Base-by-base conservation (phyloP, 108 stramenopile genomes). In the Nitzschia palea region DNA sequence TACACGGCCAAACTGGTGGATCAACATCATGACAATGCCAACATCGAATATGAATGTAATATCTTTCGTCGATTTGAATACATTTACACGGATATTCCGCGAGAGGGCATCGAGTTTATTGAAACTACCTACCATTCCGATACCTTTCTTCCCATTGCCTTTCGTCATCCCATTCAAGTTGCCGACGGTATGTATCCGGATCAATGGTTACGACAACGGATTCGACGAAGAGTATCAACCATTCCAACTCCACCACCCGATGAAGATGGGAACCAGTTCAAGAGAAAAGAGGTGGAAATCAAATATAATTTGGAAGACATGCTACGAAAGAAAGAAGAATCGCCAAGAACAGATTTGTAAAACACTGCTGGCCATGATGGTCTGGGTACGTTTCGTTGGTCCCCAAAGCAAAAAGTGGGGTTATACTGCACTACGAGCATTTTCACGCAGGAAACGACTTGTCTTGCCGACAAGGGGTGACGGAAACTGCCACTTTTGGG, bases 91-190 rank as follows among this genome's bases (percentile, higher is more conserved):
- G 62, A 79, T 56, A 64, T 83, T 45, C 77, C 82, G 2, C 44
- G 85, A 34, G 45, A 64, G 9, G 75, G 69, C 35, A 80, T 86
- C 34, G 57, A 55, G 17, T 55, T 40, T 12, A 65, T 65, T 30
- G 28, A 50, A 9, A 45, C n/a, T 25, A n/a, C 59, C n/a, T 77
- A 71, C 42, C 59, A 64, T 6, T 33, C 64, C 2, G 76, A 77
- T 51, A n/a, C 26, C 3, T 33, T 64, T 59, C 43, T 64, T 29
- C 65, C 15, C 5, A 32, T 33, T 28, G 71, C 71, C 23, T 78
- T 78, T 56, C 65, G 77, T 1, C 77, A 78, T 62, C 62, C 53
- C 27, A 73, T 70, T 33, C 61, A 59, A 56, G 29, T 78, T 22
- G 67, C 71, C 4, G 77, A 78, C 50, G 60, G 44, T 15, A 25